Evolutionary conservation across 108 stramenopile genomes (phyloP), one percentile per base, ranked within the genome.

Genomic region (Skeletonema menzelii): DNA sequence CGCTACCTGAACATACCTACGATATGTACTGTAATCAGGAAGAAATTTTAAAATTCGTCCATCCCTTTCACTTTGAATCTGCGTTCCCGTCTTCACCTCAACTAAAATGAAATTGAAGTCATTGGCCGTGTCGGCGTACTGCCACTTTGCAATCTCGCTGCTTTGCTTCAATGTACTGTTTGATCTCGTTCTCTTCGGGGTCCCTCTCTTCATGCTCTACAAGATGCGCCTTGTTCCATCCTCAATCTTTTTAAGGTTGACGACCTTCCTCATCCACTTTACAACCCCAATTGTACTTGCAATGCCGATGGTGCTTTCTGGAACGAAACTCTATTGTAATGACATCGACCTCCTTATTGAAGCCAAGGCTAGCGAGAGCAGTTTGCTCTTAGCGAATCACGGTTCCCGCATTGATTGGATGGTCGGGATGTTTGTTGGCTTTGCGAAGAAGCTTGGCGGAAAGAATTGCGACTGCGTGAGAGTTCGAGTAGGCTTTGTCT

Each of bases 401-500:
- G 76, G 80, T 24, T 68, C 69, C 12, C 27, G 84, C 11, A 78
- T 85, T 1, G 84, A 85, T 40, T 82, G 84, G 80, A 85, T 85
- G 80, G 67, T 85, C 11, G 84, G 66, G 0, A 77, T 85, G 80
- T 70, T 80, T 61, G 62, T 69, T 5, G 84, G 84, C 1, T 81
- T 72, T 42, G 53, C 70, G 6, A 72, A 17, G 22, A 12, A 59
- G 0, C 40, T 80, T 8, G 49, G 26, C 1, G 57, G 10, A 2
- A 73, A 57, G 28, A 0, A 35, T 1, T 58, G 66, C 32, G 61
- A 80, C 57, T 30, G 70, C 10, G 60, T 73, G 35, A 63, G 84
- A 35, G n/a, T n/a, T n/a, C n/a, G n/a, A n/a, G 80, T 85, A 8
- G 84, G 84, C 14, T 82, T 85, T 38, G 84, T 85, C 2, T 73